Evolutionary conservation across 164 flowering plant genomes (phyloP), one percentile per base, ranked within the genome.

Genomic region (Chloranthus sessilifolius): DNA sequence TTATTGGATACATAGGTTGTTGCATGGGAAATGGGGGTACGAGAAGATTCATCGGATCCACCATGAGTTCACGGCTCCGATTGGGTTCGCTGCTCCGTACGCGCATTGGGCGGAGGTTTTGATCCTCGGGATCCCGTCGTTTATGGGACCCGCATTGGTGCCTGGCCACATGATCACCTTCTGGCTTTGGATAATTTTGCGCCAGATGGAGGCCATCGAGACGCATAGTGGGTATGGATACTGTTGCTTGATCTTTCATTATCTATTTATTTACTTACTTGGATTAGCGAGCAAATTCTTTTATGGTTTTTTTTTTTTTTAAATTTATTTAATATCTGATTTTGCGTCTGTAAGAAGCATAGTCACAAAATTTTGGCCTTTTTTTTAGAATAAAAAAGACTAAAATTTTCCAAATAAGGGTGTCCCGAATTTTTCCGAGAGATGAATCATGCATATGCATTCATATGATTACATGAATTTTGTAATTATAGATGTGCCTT

Each of bases 81-180:
- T 82, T 24, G 86, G 83, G 7, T 83, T 74, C 61, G 96, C 90
- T 0, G 95, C 98, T 0, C 88, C 92, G 0, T 81, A 91, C 52
- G 96, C 96, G 0, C 96, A 91, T 48, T 87, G 92, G 96, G 87
- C 81, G 0, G 98, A 91, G 73, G 53, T 91, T 52, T 68, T 87
- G 73, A 73, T 83, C 59, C 83, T 87, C 22, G 89, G 92, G 20
- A 71, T 87, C 43, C 88, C 96, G 7, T 81, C 95, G 1, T 83
- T 85, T 53, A 79, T 85, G 31, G 96, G 96, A 1, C 98, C 98
- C 0, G 85, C 83, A 0, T 70, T 87, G 40, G 95, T 51, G 63
- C 95, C 95, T 30, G 81, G 98, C 1, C 95, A 90, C 67, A 87
- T 85, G 79, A 64, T 87, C 52, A 87, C 98, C 1, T 79, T 90